These are phyloP conservation scores for Boletellus deceptivus DNA, from an alignment of 1,284 basidiomycete species.

Conservation along the genomic window DNA sequence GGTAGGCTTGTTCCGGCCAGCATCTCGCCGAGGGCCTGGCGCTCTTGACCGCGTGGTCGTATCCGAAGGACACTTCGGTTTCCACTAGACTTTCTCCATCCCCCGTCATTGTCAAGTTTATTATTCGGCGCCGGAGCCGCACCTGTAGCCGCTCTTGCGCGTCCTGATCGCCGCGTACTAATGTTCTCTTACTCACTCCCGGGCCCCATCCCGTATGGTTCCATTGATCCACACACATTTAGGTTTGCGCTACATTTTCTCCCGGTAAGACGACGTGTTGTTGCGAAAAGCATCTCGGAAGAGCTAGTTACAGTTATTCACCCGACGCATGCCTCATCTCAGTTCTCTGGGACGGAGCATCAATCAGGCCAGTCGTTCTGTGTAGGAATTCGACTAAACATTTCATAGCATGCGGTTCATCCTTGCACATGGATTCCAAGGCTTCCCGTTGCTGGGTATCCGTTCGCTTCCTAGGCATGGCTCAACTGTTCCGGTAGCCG, in stretches of 20 bases:
- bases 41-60: slow-evolving; percentile 42
- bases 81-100: slow-evolving; percentile 49
- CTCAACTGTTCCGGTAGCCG: slow-evolving; percentile 39
- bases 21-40: slow-evolving; percentile 13
- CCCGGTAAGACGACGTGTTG: slow-evolving; percentile 60
- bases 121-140: background rate
- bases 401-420: slow-evolving; percentile 60
- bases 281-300: slow-evolving; percentile 38
- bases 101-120: slow-evolving; percentile 13
- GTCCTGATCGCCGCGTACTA: slow-evolving; percentile 33
- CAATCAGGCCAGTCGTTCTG: slow-evolving; percentile 53
- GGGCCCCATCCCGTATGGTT: slow-evolving; percentile 1
- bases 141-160: too few relatives aligned
- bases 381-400: background rate
- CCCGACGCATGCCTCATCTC: too few relatives aligned
- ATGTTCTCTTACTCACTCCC: slow-evolving; percentile 39
- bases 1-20: slow-evolving; percentile 67
- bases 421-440: slow-evolving; percentile 66
- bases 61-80: slow-evolving; percentile 29
- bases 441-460: slow-evolving; percentile 12
- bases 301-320: slow-evolving; percentile 54
- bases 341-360: slow-evolving; percentile 56
- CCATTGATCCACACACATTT: slow-evolving; percentile 5
- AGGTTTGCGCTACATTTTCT: slow-evolving; percentile 65
- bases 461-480: background rate